A percentile compares a stretch with the other conserved stretches of the same genome.
These are phyloP conservation scores for barley (Hordeum vulgare) DNA, from an alignment of 176 grass and related monocot species.

Conservation along the genomic window DNA sequence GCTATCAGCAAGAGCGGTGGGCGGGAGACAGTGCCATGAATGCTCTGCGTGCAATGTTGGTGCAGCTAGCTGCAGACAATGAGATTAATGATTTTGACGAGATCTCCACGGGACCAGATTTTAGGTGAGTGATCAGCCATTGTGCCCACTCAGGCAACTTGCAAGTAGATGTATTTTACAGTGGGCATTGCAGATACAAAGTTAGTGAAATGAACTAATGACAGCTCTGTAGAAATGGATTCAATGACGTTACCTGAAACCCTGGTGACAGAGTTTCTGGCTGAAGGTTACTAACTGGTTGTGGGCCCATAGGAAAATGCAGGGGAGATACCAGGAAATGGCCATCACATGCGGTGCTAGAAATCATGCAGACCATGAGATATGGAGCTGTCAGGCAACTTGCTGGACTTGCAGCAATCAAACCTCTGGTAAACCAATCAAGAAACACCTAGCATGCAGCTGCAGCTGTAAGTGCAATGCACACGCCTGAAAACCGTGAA, in stretches of 20 bases:
- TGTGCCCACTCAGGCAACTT: not conserved
- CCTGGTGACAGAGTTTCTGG: not conserved
- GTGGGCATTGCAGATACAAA: not conserved
- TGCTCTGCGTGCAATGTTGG: conserved; percentile 16
- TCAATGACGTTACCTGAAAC: not conserved
- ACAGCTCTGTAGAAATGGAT: not conserved
- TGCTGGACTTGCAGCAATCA: conserved; percentile 1
- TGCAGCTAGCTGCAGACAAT: not conserved
- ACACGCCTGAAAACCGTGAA: not conserved
- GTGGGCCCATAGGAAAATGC: not conserved
- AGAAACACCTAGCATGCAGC: conserved; percentile 7
- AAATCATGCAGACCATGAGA: conserved; percentile 11
- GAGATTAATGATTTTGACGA: not conserved
- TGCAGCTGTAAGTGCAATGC: not conserved
- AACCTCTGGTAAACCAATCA: not conserved
- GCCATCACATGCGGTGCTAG: not conserved
- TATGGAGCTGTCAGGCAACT: not conserved
- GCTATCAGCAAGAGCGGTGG: not conserved
- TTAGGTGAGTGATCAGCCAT: not conserved
- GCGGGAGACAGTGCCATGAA: conserved; percentile 30
- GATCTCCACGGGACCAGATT: not conserved
- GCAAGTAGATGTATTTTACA: not conserved
- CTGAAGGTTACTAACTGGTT: not conserved
- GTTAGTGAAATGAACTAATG: no score
- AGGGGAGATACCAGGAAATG: not conserved